These are phyloP conservation scores for Canavalia gladiata DNA, from an alignment of 306 rosid genomes.

Conservation along the genomic window DNA sequence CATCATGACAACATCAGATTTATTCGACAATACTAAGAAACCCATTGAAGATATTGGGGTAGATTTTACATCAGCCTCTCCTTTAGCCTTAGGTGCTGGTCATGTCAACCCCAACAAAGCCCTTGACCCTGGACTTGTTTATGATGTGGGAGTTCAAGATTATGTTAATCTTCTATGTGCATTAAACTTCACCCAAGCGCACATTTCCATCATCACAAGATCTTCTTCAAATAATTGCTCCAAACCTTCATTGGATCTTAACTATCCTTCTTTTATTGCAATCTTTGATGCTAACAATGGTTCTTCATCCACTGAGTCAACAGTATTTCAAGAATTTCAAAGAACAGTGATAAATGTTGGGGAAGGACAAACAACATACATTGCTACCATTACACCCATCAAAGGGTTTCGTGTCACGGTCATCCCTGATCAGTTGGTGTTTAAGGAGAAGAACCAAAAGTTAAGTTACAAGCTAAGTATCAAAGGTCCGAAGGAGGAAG, in stretches of 20 bases:
- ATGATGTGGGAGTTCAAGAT: constrained; percentile 46
- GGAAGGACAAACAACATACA: constrained; percentile 50
- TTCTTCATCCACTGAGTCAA: neutral
- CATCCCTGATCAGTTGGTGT: constrained; percentile 53
- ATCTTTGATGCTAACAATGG: constrained; percentile 5
- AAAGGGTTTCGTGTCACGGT: constrained; percentile 55
- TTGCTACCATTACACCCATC: constrained; percentile 52
- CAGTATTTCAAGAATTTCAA: constrained; percentile 45
- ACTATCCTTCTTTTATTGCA: constrained; percentile 80
- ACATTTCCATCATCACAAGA: constrained; percentile 61
- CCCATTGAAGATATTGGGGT: constrained; percentile 60
- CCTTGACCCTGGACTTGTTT: constrained; percentile 52
- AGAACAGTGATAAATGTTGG: constrained; percentile 68
- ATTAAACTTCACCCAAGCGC: constrained; percentile 55
- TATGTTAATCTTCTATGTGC: constrained; percentile 77
- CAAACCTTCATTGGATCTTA: neutral
- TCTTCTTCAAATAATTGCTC: constrained; percentile 52
- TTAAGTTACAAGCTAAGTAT: constrained; percentile 57
- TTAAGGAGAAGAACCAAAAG: constrained; percentile 53
- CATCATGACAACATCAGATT: constrained; percentile 77
- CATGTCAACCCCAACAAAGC: constrained; percentile 67
- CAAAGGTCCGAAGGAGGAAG: constrained; percentile 39
- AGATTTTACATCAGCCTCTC: constrained; percentile 51
- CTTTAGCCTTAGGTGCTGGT: constrained; percentile 52
- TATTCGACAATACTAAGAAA: constrained; percentile 52